A percentile compares a stretch with the other conserved stretches of the same genome.
Conservation (phyloP, 2,329 filamentous ascomycete species). For the Periconia digitata region DNA sequence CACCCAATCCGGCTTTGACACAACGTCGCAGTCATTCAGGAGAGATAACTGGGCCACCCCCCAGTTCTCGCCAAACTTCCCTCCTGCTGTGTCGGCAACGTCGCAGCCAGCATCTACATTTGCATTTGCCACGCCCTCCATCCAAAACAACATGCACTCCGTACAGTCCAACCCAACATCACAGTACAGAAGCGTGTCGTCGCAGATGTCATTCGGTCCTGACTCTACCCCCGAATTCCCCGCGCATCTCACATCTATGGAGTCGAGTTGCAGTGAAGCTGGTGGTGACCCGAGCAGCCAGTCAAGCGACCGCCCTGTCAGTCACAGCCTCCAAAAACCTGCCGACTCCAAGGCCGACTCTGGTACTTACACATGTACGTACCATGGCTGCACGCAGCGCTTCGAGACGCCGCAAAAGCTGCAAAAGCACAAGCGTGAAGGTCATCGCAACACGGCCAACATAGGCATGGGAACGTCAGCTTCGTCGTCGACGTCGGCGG, state of each 20-base stretch:
- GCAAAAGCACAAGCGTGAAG: conserved; percentile 94
- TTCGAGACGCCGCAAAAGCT: conserved; percentile 86
- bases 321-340: conserved; percentile 54
- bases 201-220: conserved; percentile 30
- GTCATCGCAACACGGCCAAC: conserved; percentile 62
- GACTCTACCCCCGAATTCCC: conserved; percentile 60
- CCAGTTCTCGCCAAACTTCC: conserved; percentile 38
- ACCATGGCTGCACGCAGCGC: conserved; percentile 83
- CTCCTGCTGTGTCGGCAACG: conserved; percentile 31
- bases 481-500: conserved; percentile 24
- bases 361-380: conserved; percentile 95
- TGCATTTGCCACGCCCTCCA: conserved; percentile 50
- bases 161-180: conserved; percentile 36
- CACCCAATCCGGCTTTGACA: conserved; percentile 37
- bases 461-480: conserved; percentile 11
- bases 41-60: conserved; percentile 39
- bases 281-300: conserved; percentile 47
- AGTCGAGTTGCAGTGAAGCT: conserved; percentile 61
- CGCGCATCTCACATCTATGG: conserved; percentile 61
- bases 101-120: conserved; percentile 42
- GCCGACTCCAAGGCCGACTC: conserved; percentile 69
- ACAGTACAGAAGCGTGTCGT: conserved; percentile 37
- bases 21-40: conserved; percentile 37
- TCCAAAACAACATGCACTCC: conserved; percentile 34
- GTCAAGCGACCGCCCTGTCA: conserved; percentile 35